Conservation (phyloP, 2,329 filamentous ascomycete species). For the Pezicula radicicola region DNA sequence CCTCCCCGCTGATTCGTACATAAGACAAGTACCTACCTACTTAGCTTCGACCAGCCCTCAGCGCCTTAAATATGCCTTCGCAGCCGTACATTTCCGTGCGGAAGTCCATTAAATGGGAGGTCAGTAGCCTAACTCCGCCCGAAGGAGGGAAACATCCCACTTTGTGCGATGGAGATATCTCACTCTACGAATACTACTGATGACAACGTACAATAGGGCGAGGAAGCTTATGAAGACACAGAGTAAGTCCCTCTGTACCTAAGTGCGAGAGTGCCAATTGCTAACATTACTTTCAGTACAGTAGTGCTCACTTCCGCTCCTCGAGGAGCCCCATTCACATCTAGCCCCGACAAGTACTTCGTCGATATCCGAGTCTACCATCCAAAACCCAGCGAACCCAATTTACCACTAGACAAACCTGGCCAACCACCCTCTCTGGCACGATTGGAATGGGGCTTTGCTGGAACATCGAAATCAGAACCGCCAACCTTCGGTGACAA, state of each 20-base stretch:
- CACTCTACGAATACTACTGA: neutral
- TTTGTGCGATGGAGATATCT: neutral
- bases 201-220: neutral
- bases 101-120: slow-evolving; percentile 1
- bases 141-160: neutral
- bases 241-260: neutral
- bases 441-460: slow-evolving; percentile 19
- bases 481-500: neutral
- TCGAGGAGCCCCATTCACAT: no score
- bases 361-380: slow-evolving; percentile 18
- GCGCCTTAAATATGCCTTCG: neutral
- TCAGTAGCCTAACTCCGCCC: neutral
- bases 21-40: neutral
- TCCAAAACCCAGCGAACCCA: slow-evolving; percentile 1
- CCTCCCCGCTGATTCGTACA: no score
- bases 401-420: neutral
- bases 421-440: neutral
- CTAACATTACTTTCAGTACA: slow-evolving; percentile 4
- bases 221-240: neutral
- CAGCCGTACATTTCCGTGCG: neutral
- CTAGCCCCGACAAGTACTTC: slow-evolving; percentile 7
- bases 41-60: neutral
- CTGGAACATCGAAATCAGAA: neutral
- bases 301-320: slow-evolving; percentile 19
- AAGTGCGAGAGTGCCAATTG: neutral